Conservation (phyloP, 2,329 filamentous ascomycete species). For the Alternaria sp. region DNA sequence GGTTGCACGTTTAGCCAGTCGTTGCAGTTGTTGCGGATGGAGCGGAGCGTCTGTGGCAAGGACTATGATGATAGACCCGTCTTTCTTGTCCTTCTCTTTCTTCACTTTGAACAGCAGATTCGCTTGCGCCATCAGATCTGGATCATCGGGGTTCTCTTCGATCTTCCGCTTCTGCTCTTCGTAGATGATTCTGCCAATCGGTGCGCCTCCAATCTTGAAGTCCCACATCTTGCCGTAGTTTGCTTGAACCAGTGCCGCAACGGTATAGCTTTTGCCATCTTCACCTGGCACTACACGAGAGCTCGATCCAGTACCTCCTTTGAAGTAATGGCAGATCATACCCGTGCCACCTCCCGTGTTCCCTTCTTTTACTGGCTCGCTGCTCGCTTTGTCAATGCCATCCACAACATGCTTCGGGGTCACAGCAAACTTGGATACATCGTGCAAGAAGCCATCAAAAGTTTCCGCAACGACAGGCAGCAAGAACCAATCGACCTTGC, state of each 20-base stretch:
- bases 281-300: conserved; percentile 61
- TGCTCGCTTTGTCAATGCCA: conserved; percentile 62
- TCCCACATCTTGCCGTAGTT: conserved; percentile 70
- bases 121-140: conserved; percentile 39
- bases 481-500: conserved; percentile 63
- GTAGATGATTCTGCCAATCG: conserved; percentile 66
- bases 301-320: conserved; percentile 72
- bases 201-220: conserved; percentile 68
- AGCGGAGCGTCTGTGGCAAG: conserved; percentile 69
- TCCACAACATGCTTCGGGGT: conserved; percentile 63
- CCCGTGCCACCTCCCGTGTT: conserved; percentile 73
- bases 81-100: conserved; percentile 61
- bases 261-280: conserved; percentile 59
- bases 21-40: conserved; percentile 65
- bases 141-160: conserved; percentile 37
- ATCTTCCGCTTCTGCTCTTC: conserved; percentile 56
- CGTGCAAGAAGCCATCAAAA: conserved; percentile 69
- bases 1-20: conserved; percentile 68
- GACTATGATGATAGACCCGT: conserved; percentile 71
- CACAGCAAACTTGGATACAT: conserved; percentile 65
- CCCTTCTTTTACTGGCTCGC: conserved; percentile 66
- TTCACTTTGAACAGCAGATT: conserved; percentile 39
- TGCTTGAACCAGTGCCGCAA: conserved; percentile 70
- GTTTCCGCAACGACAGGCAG: conserved; percentile 69
- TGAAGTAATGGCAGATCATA: conserved; percentile 73